phyloP scores from a whole-genome alignment of 176 grass and related monocot species.

The Poa annua region DNA sequence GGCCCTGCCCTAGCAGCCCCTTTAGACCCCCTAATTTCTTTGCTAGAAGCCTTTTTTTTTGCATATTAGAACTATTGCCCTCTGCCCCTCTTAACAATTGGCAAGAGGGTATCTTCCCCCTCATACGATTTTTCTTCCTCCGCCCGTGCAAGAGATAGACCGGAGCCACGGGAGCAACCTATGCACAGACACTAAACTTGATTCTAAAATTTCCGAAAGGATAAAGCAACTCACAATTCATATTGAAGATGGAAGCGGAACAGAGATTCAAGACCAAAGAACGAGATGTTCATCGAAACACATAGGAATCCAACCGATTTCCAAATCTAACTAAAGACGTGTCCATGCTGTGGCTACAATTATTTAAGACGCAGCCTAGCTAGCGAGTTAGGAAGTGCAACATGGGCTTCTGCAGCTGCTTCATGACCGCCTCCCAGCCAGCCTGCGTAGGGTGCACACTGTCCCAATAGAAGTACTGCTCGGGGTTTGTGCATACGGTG shows the following conservation, averaged over 20 bases:
- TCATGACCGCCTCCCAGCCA: conserved; percentile 38
- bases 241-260: not conserved
- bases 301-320: not conserved
- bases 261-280: not conserved
- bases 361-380: not conserved
- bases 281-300: not conserved
- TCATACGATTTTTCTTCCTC: too few species aligned
- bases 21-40: too few species aligned
- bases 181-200: too few species aligned
- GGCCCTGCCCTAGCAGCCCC: too few species aligned
- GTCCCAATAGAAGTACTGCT: conserved; percentile 52
- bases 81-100: too few species aligned
- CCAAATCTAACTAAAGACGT: not conserved
- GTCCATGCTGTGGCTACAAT: not conserved
- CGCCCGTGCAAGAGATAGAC: too few species aligned
- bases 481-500: conserved; percentile 15
- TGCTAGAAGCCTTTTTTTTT: too few species aligned
- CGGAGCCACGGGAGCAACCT: too few species aligned
- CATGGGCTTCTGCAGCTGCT: conserved; percentile 25
- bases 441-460: conserved; percentile 40
- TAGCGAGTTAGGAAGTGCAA: not conserved
- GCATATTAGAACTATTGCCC: too few species aligned
- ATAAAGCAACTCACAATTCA: too few species aligned
- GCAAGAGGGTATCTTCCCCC: too few species aligned
- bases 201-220: too few species aligned